Evolutionary conservation across 2,329 filamentous ascomycete species (phyloP).

Genomic region (Stachybotrys echinatus): DNA sequence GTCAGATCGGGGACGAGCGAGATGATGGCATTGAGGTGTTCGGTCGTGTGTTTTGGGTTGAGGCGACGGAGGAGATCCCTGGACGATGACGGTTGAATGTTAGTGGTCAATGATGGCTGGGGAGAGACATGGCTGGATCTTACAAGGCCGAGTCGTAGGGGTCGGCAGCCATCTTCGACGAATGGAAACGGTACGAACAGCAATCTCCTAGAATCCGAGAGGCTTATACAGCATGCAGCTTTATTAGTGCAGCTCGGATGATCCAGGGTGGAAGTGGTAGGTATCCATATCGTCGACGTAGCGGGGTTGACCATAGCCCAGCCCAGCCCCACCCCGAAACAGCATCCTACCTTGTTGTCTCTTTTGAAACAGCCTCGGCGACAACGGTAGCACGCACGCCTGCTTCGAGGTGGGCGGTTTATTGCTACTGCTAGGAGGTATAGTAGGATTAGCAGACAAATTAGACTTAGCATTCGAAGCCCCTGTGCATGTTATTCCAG

Average conservation of each 20-base stretch:
- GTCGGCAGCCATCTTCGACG: slow-evolving; percentile 45
- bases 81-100: slow-evolving; percentile 1
- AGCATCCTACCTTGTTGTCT: no score
- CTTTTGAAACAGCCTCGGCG: no score
- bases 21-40: slow-evolving; percentile 86
- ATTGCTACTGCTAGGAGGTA: no score
- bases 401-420: no score
- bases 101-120: background rate
- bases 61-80: slow-evolving; percentile 98
- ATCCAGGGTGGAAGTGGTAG: no score
- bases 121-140: slow-evolving; percentile 21
- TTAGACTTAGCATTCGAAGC: no score
- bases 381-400: no score
- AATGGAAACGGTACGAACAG: slow-evolving; percentile 3
- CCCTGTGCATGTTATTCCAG: no score
- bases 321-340: background rate
- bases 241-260: no score
- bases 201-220: no score
- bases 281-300: background rate
- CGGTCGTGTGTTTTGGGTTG: slow-evolving; percentile 85
- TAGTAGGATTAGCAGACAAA: no score
- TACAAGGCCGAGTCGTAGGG: slow-evolving; percentile 75
- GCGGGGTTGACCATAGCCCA: background rate
- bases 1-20: slow-evolving; percentile 83
- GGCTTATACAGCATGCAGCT: no score